phyloP scores from a whole-genome alignment of 2,329 filamentous ascomycete genomes.

The Fusarium circinatum region DNA sequence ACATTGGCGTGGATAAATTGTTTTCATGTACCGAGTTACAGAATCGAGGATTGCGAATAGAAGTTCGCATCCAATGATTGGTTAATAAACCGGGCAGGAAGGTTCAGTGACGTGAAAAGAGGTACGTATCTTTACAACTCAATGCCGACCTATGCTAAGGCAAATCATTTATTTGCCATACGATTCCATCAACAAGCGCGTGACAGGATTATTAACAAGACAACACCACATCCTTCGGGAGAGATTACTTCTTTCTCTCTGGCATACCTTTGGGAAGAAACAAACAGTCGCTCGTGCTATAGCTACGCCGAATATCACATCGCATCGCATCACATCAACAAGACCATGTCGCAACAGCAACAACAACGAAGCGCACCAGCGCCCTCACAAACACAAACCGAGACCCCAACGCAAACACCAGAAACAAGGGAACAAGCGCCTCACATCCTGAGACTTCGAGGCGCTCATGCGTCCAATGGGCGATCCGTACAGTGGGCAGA shows the following conservation, averaged over 20 bases:
- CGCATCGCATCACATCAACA: not conserved
- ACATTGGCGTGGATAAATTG: not conserved
- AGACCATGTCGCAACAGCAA: constrained; percentile 48
- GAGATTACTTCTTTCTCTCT: not conserved
- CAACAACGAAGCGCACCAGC: constrained; percentile 44
- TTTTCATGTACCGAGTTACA: not conserved
- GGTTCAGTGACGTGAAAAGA: not conserved
- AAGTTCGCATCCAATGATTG: not conserved
- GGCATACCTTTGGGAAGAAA: not conserved
- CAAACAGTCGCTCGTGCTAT: not conserved
- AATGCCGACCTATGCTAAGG: not conserved
- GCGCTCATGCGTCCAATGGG: constrained; percentile 56
- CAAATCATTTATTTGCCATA: constrained; percentile 29
- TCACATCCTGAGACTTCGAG: constrained; percentile 62
- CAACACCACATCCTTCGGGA: not conserved
- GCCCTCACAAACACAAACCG: constrained; percentile 50
- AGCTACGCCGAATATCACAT: not conserved
- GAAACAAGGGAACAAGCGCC: constrained; percentile 46
- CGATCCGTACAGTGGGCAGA: constrained; percentile 90
- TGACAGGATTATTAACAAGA: constrained; percentile 11
- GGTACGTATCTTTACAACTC: not conserved
- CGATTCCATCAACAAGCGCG: constrained; percentile 22
- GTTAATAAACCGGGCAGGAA: not conserved
- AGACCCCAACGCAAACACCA: constrained; percentile 42
- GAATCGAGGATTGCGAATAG: not conserved